Evolutionary conservation across 148 eudicot species (phyloP), one percentile per base, ranked within the genome.

Genomic region (Polygonum maritimum): DNA sequence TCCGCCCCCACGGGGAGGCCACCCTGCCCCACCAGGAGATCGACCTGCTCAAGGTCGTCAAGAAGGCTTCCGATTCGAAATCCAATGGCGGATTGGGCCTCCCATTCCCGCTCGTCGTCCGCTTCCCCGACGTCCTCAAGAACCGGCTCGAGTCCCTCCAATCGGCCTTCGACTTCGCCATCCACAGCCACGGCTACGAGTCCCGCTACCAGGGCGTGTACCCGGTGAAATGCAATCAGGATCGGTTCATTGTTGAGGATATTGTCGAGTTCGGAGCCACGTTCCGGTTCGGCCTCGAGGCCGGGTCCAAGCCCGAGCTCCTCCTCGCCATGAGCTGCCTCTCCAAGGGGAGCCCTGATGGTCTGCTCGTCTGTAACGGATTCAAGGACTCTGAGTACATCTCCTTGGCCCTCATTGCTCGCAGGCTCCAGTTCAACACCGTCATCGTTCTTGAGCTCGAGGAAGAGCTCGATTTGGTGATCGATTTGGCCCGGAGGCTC

Each of bases 271-370:
- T 92, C 41, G 97, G 98, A n/a, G 76, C 87, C 10, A 54, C 75
- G 0, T 94, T 92, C 79, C 81, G 97, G 52, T 95, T 95, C 74
- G 98, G 98, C 11, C 79, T 95, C 12, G 98, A 95, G 63, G 97
- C 97, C 15, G 98, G 98, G 16, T 92, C 98, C n/a, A 95, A 95
- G 54, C 98, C 98, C 1, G 98, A 95, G 85, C 91, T 95, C 22
- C 82, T 95, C 2, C 69, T 95, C 0, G 92, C 97, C 1, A 95
- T 95, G 98, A 88, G 88, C 74, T 84, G 82, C 57, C 90, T 95
- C 12, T 88, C 91, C 73, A 90, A 88, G 40, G 97, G 96, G 5
- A 82, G 82, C 76, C 79, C 86, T 0, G 94, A 92, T n/a, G 84
- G 91, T 19, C 73, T 95, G 14, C 78, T 95, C 11, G 76, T 95